A percentile compares a stretch with the other conserved stretches of the same genome.
phyloP scores from a whole-genome alignment of 768 basidiomycete species.

The Sarcomyxa edulis region DNA sequence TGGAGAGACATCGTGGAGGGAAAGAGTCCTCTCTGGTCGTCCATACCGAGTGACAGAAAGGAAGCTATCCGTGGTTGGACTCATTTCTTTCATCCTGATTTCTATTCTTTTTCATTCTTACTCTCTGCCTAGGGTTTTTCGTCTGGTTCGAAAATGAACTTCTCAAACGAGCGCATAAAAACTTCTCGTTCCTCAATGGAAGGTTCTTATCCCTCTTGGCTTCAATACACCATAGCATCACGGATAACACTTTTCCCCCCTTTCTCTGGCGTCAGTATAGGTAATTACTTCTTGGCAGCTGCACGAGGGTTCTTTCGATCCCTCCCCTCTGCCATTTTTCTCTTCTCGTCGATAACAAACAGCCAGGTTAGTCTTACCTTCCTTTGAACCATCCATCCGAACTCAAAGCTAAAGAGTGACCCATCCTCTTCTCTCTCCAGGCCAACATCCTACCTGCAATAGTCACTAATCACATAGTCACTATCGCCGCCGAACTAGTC shows the following conservation, averaged over 20 bases:
- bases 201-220: constrained; percentile 35
- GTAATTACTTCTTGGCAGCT: constrained; percentile 89
- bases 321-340: constrained; percentile 87
- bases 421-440: constrained; percentile 26
- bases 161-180: constrained; percentile 86
- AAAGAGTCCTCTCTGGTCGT: constrained; percentile 70
- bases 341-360: constrained; percentile 88
- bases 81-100: not conserved
- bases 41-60: constrained; percentile 85
- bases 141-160: constrained; percentile 90
- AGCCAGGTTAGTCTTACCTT: constrained; percentile 41
- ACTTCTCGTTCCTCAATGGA: constrained; percentile 90
- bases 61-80: constrained; percentile 82
- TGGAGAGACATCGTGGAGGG: constrained; percentile 95
- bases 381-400: constrained; percentile 18
- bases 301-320: constrained; percentile 90
- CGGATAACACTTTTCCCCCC: not conserved
- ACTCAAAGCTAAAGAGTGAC: too few species aligned
- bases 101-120: not conserved
- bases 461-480: constrained; percentile 93
- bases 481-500: constrained; percentile 86
- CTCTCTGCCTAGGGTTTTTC: constrained; percentile 62
- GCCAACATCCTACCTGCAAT: constrained; percentile 87
- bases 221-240: not conserved
- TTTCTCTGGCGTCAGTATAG: constrained; percentile 45